Base-by-base conservation (phyloP, 1,284 basidiomycete species). In the Amylostereum areolatum region DNA sequence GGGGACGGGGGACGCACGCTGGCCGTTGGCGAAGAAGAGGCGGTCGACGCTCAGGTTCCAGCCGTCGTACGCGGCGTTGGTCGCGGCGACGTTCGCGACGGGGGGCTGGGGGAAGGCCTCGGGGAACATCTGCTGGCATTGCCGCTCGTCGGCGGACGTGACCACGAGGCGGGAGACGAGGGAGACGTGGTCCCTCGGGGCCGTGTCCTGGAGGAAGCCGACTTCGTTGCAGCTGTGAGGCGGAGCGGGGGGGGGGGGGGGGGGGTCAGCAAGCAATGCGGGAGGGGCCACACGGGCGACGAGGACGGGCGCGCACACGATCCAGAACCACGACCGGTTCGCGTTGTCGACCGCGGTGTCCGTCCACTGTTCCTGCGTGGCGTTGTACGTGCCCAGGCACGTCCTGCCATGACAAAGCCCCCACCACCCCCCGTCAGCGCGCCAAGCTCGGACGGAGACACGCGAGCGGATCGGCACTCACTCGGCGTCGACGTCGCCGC, bases 1-100 rank as follows among this genome's bases (percentile, higher is more conserved):
- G 50, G 6, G 34, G 45, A 41, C 33, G 44, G 29, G 25, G 45
- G 31, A 33, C 29, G 5, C 9, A 43, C 18, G 28, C 39, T 70
- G 63, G 39, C 83, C 83, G 48, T 83, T 86, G 24, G 80, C 81
- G 56, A 85, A 85, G 73, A 87, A 84, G 1, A 88, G 65, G 18
- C 75, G 71, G 47, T 78, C 65, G 40, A 76, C 66, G 25, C 68
- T 66, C 31, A 84, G 73, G 57, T 80, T 65, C 83, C 84, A 87
- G 2, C 85, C 85, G 8, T 66, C 58, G 62, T 83, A 86, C 25
- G 63, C 64, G 1, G 37, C 45, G 59, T 87, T 78, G 4, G 77
- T 78, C n/a, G 59, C 57, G 0, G 56, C 56, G 1, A 69, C 70
- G 11, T 74, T 64, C 2, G 68, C 72, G 1, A 59, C 56, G 1